Evolutionary conservation across 148 eudicot genomes (phyloP).

Genomic region (Amaranthus cruentus): DNA sequence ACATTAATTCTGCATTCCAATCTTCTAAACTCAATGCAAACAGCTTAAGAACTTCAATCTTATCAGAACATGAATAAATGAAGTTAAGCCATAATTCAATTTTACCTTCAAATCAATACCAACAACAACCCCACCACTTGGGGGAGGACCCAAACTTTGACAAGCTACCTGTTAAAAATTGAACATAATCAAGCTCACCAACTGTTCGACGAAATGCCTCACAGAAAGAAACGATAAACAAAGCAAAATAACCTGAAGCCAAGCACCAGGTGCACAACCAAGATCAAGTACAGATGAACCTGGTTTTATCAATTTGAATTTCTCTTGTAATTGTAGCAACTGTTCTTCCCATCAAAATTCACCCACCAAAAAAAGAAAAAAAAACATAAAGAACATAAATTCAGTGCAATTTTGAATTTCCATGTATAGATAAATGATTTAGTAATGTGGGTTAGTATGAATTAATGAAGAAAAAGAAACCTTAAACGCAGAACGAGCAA

Average conservation of each 20-base stretch:
- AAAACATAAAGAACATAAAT: neutral
- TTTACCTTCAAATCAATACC: constrained; percentile 78
- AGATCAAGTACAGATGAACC: constrained; percentile 91
- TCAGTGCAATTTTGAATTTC: neutral
- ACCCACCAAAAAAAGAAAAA: constrained; percentile 4
- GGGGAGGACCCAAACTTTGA: constrained; percentile 68
- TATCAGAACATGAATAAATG: neutral
- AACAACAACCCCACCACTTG: constrained; percentile 66
- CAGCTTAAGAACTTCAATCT: neutral
- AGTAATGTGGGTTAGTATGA: neutral
- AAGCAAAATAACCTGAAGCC: constrained; percentile 71
- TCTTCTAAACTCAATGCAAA: neutral
- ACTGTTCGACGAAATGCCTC: constrained; percentile 25
- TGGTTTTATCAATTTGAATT: constrained; percentile 66
- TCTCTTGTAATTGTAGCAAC: constrained; percentile 86
- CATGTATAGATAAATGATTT: no score
- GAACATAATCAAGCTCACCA: neutral
- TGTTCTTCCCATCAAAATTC: constrained; percentile 21
- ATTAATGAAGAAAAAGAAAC: constrained; percentile 26
- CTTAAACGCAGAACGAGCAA: constrained; percentile 99
- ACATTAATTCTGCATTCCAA: neutral
- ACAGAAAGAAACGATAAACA: constrained; percentile 12
- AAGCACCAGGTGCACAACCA: constrained; percentile 99
- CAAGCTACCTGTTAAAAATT: constrained; percentile 57
- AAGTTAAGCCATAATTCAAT: constrained; percentile 9